Evolutionary conservation across 192 early-diverging fungal genomes (phyloP), one percentile per base, ranked within the genome.

Genomic region (Gigaspora rosea): DNA sequence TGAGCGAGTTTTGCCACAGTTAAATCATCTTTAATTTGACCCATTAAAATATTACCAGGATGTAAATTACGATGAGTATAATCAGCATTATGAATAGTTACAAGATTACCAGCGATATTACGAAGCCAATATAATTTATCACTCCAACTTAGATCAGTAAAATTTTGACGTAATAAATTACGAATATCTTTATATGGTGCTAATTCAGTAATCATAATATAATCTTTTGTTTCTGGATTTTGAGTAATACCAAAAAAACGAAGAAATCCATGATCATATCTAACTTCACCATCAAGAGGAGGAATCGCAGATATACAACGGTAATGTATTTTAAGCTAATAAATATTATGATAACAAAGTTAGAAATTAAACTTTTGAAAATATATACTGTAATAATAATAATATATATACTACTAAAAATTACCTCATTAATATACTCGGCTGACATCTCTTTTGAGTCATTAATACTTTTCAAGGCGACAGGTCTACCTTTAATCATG

Each of bases 1-100:
- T 71, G 49, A 54, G 69, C 52, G 35, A 71, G 64, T 66, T 66
- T 66, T n/a, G 64, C 64, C 18, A 66, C 64, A 0, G 64, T 66
- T 10, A 66, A 13, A n/a, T 20, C 64, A 47, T 66, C 41, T 47
- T 66, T 66, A 66, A 66, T n/a, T n/a, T 66, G 64, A 8, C 64
- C 64, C 5, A 66, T 41, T n/a, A 71, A 27, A 11, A 71, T 27
- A 20, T 71, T 71, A 9, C 70, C 70, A 3, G 50, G 50, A 16
- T 71, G 70, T 33, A 71, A 20, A 7, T 71, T 20, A 35, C 70
- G 52, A 18, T 71, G 70, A n/a, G 52, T 54, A 9, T 12, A 71
- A 18, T 49, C 70, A 15, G 35, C 32, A 4, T 51, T 36, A 71
- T 71, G 70, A 71, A 71, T 71, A 3, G 50, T 71, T n/a, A 35